Evolutionary conservation across 345 rosid genomes (phyloP).

Genomic region (Arabidopsis suecica): DNA sequence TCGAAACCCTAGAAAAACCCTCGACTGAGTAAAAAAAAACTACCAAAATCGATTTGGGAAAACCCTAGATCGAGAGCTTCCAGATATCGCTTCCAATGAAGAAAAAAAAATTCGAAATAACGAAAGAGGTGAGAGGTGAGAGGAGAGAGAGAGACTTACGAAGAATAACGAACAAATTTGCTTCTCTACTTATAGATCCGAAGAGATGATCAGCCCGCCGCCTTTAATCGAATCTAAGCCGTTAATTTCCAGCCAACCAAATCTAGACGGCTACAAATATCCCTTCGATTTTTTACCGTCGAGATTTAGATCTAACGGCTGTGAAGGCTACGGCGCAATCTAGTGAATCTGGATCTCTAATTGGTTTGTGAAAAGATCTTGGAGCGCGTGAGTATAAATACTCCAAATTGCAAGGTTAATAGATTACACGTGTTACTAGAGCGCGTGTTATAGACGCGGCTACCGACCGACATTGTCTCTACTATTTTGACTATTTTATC

Average conservation of each 20-base stretch:
- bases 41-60: constrained; percentile 41
- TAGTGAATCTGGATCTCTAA: constrained; percentile 14
- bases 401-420: background rate
- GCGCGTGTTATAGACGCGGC: constrained; percentile 25
- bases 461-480: constrained; percentile 43
- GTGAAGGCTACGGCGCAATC: background rate
- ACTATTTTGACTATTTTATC: constrained; percentile 39
- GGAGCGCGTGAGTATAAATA: constrained; percentile 7
- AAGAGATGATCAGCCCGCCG: constrained; percentile 40
- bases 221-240: constrained; percentile 48
- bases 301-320: constrained; percentile 46
- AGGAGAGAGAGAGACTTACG: constrained; percentile 16
- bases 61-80: constrained; percentile 53
- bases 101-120: background rate
- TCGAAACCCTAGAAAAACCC: constrained; percentile 48
- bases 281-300: constrained; percentile 31
- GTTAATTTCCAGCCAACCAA: constrained; percentile 36
- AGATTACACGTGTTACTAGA: background rate
- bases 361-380: background rate
- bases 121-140: constrained; percentile 2
- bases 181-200: constrained; percentile 53
- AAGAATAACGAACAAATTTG: constrained; percentile 26
- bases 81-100: constrained; percentile 13
- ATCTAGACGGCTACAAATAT: constrained; percentile 21
- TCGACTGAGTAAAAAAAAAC: constrained; percentile 32